Evolutionary conservation across 305 asterid species (phyloP).

Genomic region (Lippia alba): DNA sequence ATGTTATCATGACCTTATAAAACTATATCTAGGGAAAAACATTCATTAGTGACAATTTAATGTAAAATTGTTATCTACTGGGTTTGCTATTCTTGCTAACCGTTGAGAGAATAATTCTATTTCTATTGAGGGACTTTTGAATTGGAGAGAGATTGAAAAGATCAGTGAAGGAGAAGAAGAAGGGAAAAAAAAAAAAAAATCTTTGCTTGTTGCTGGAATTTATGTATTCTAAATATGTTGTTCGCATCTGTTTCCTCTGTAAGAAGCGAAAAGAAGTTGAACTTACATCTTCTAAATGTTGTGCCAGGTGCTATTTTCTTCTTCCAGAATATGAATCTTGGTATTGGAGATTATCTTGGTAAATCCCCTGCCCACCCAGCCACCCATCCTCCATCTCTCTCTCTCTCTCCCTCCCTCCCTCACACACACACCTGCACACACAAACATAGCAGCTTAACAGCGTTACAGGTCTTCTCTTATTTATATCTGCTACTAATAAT

Average conservation of each 20-base stretch:
- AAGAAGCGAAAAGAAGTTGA: constrained; percentile 10
- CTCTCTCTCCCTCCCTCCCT: constrained; percentile 1
- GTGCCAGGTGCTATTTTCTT: constrained; percentile 61
- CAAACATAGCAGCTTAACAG: neutral
- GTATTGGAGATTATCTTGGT: constrained; percentile 69
- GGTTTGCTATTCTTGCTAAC: neutral
- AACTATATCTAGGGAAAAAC: constrained; percentile 20
- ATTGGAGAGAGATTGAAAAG: constrained; percentile 3
- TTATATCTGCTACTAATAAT: constrained; percentile 23
- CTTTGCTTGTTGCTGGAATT: constrained; percentile 7
- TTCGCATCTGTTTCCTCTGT: neutral
- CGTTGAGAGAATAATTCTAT: constrained; percentile 6
- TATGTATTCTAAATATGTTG: neutral
- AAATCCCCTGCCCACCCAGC: constrained; percentile 7
- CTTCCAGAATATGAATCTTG: constrained; percentile 52
- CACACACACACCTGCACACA: too few relatives aligned
- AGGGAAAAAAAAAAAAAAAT: too few relatives aligned
- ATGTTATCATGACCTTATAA: constrained; percentile 13
- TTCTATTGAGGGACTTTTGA: constrained; percentile 9
- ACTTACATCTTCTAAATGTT: constrained; percentile 29
- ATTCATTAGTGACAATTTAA: constrained; percentile 18
- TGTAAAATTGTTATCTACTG: constrained; percentile 11
- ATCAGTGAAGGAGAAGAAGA: neutral
- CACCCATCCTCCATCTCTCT: neutral
- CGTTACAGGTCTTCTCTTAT: neutral